Evolutionary conservation across 192 early-diverging fungal genomes (phyloP).

Genomic region (Gaertneriomyces semiglobifer): DNA sequence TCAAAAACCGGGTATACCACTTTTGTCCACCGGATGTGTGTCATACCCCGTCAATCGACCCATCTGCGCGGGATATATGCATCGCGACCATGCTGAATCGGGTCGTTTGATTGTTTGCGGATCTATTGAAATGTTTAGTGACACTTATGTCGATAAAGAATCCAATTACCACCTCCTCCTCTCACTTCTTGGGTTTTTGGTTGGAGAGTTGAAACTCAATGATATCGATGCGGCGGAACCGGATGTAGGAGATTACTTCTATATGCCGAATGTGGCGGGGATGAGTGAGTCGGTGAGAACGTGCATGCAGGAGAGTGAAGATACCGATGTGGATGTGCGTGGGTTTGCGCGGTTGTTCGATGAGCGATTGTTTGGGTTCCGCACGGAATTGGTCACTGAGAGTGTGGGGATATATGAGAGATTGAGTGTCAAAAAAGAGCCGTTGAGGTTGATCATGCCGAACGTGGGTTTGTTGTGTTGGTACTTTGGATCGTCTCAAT

Average conservation of each 20-base stretch:
- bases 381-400: constrained; percentile 48
- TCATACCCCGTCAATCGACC: constrained; percentile 63
- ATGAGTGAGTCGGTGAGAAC: constrained; percentile 49
- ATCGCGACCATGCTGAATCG: constrained; percentile 35
- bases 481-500: neutral
- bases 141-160: constrained; percentile 63
- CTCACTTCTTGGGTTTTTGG: neutral
- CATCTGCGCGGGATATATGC: constrained; percentile 49
- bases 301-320: constrained; percentile 44
- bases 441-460: constrained; percentile 59
- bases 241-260: constrained; percentile 65
- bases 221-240: constrained; percentile 63
- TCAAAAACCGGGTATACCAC: constrained; percentile 60
- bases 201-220: constrained; percentile 56
- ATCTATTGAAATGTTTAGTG: constrained; percentile 56
- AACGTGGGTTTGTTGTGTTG: constrained; percentile 32
- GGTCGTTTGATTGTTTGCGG: constrained; percentile 57
- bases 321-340: too few relatives aligned
- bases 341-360: constrained; percentile 38
- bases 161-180: constrained; percentile 52
- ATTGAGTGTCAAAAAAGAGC: constrained; percentile 52
- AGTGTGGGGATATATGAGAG: constrained; percentile 49
- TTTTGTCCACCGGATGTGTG: constrained; percentile 57
- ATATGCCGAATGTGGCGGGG: constrained; percentile 49
- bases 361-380: constrained; percentile 53